These are phyloP conservation scores for Paradendryphiella salina DNA, from an alignment of 2,329 filamentous ascomycete genomes.

Conservation along the genomic window DNA sequence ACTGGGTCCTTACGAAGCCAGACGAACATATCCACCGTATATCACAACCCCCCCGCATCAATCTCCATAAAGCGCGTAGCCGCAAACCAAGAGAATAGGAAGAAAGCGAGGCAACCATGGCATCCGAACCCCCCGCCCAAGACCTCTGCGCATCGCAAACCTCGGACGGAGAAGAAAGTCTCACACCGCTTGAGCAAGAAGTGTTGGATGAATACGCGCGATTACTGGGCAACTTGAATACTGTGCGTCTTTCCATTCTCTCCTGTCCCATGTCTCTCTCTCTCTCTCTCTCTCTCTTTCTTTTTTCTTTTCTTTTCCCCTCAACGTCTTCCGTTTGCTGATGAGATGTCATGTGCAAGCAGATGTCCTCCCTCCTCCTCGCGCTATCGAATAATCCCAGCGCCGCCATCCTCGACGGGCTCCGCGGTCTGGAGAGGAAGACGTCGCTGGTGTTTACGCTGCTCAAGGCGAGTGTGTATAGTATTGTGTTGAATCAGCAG, in stretches of 20 bases:
- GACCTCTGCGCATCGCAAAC: slow-evolving; percentile 25
- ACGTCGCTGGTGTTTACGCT: slow-evolving; percentile 93
- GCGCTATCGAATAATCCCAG: slow-evolving; percentile 65
- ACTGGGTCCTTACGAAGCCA: not conserved
- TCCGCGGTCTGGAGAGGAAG: slow-evolving; percentile 89
- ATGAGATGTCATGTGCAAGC: not conserved
- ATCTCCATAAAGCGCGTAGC: not conserved
- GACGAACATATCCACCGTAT: not conserved
- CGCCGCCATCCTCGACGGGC: slow-evolving; percentile 80
- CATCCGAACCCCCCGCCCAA: slow-evolving; percentile 17
- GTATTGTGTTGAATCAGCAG: slow-evolving; percentile 97
- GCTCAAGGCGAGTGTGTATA: slow-evolving; percentile 97
- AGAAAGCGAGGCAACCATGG: slow-evolving; percentile 10
- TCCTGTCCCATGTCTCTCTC: not conserved
- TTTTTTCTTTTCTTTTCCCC: not conserved
- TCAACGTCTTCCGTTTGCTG: slow-evolving; percentile 14
- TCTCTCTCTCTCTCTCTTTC: slow-evolving; percentile 1
- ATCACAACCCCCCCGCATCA: not conserved
- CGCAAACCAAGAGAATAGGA: not conserved
- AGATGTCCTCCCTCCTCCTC: slow-evolving; percentile 63
- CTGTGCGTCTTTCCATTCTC: slow-evolving; percentile 56
- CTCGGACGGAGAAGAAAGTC: slow-evolving; percentile 31
- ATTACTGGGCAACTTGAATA: slow-evolving; percentile 87
- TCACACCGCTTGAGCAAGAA: slow-evolving; percentile 86
- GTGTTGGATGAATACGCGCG: slow-evolving; percentile 92